Percentiles rank a stretch among this genome's conserved stretches.
These are phyloP conservation scores for Leucocoprinus birnbaumii DNA, from an alignment of 768 basidiomycete genomes.

Conservation along the genomic window DNA sequence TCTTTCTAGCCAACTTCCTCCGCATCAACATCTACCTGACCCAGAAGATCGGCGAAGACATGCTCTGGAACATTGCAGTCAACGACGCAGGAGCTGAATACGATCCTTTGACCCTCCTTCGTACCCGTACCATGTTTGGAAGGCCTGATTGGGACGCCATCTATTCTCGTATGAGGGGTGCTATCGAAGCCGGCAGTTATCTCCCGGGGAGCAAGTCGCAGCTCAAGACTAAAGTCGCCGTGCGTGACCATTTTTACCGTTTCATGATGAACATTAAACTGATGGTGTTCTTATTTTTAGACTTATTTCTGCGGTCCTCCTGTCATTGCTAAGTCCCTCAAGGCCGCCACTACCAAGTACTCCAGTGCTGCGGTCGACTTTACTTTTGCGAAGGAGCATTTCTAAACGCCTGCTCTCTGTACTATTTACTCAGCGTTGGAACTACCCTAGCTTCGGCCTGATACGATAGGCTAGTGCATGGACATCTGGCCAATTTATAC, in stretches of 20 bases:
- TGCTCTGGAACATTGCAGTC: constrained; percentile 90
- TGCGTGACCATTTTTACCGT: constrained; percentile 36
- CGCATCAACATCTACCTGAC: constrained; percentile 91
- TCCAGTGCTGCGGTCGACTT: constrained; percentile 62
- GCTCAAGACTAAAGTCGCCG: constrained; percentile 80
- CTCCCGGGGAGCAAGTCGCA: constrained; percentile 76
- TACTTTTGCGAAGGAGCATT: constrained; percentile 71
- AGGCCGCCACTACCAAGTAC: constrained; percentile 60
- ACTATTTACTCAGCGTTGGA: not conserved
- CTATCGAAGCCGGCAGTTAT: constrained; percentile 82
- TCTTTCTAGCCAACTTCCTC: constrained; percentile 74
- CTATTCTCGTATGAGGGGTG: constrained; percentile 69
- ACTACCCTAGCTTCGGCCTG: not conserved
- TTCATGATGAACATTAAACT: constrained; percentile 5
- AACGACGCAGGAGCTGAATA: constrained; percentile 84
- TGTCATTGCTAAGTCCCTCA: constrained; percentile 72
- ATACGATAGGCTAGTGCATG: not conserved
- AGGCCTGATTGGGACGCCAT: constrained; percentile 88
- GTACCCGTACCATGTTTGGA: constrained; percentile 87
- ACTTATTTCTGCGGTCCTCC: constrained; percentile 90
- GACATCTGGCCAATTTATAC: too few relatives aligned
- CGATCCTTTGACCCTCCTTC: constrained; percentile 86
- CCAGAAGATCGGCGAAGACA: constrained; percentile 80
- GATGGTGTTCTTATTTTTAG: constrained; percentile 31
- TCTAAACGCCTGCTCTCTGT: constrained; percentile 4